Base-by-base conservation (phyloP, 1,284 basidiomycete genomes). In the Microbotryum intermedium region DNA sequence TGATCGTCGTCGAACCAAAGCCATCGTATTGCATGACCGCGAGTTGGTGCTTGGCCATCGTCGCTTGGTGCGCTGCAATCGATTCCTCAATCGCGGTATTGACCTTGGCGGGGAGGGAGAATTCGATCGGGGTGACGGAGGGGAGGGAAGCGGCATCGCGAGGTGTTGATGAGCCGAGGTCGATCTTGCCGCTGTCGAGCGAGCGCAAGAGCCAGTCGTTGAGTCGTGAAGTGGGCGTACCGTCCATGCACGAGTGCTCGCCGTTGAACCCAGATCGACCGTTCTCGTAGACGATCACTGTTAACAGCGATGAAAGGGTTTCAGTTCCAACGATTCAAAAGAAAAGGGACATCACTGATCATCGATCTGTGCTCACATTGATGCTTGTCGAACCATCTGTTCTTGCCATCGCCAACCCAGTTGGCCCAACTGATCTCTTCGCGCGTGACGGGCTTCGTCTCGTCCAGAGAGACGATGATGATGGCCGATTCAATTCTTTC, bases 311-410 rank as follows among this genome's bases (percentile, higher is more conserved):
- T n/a, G 58, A 45, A n/a, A 26, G 13, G 4, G 46, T 43, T 20
- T 39, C 23, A 28, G n/a, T 18, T 59, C 39, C 57, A 26, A 49
- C 52, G 18, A 42, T 45, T 5, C 23, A 39, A 52, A 34, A 25
- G 26, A 48, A 21, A 25, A 43, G 21, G 25, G 39, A 5, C 25
- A 6, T 43, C 4, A 10, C 8, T 30, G 25, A 79, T 11, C 34
- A 39, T 39, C 11, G 18, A 11, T 39, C 34, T 5, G 13, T 39
- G 34, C 85, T 63, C 75, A 90, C 88, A 72, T 74, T 97, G 88
- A 74, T 98, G 94, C 77, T 98, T 98, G 80, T 98, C 95, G 74
- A 88, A 97, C 82, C 89, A 99, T 62, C 94, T 80, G 76, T 97
- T 97, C 66, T 84, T 81, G 47, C 90, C 92, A 68, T 95, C 84